Conservation (phyloP, 2,329 filamentous ascomycete genomes). For the Botrytis fabae region DNA sequence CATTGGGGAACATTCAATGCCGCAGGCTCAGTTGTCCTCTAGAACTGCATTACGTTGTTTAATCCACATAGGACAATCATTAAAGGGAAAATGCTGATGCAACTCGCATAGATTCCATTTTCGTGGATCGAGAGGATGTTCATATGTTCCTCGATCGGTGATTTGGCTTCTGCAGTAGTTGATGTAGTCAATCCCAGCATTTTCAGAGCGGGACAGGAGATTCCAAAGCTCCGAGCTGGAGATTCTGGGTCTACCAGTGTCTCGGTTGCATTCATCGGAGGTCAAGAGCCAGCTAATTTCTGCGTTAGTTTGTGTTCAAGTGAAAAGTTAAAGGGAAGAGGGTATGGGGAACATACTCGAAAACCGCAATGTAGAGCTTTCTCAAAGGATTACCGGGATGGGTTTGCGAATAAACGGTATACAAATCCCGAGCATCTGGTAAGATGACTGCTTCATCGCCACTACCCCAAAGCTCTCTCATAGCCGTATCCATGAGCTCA, state of each 20-base stretch:
- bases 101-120: not conserved
- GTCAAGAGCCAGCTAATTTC: not conserved
- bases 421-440: not conserved
- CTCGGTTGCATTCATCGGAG: constrained; percentile 1
- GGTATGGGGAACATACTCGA: not conserved
- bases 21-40: not conserved
- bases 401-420: not conserved
- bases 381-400: not conserved
- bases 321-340: accelerated
- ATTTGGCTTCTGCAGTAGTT: constrained; percentile 1
- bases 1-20: accelerated
- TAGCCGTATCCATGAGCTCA: not conserved
- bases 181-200: not conserved
- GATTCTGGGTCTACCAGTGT: not conserved
- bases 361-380: not conserved
- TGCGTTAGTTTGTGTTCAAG: not conserved
- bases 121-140: not conserved
- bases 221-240: not conserved
- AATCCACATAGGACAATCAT: not conserved
- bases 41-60: not conserved
- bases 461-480: not conserved
- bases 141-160: not conserved
- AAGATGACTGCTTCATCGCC: not conserved
- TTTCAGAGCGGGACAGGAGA: not conserved
- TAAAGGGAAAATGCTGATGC: not conserved